Evolutionary conservation across 306 rosid genomes (phyloP).

Genomic region (Senna tora): DNA sequence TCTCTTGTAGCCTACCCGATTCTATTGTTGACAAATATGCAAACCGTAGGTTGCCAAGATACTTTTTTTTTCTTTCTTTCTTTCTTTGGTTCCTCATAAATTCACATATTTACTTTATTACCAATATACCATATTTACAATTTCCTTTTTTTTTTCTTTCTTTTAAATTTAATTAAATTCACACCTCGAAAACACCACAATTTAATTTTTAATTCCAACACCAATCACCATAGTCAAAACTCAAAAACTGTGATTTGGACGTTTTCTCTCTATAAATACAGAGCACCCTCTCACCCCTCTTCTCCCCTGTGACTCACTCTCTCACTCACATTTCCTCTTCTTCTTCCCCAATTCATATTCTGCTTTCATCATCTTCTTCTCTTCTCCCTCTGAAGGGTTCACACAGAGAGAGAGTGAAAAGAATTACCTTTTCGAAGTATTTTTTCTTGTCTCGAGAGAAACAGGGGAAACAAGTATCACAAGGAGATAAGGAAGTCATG

Average conservation of each 20-base stretch:
- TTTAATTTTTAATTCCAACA: background rate
- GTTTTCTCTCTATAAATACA: conserved; percentile 18
- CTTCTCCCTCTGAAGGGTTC: background rate
- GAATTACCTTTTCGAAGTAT: background rate
- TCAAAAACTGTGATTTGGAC: no score
- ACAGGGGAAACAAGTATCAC: background rate
- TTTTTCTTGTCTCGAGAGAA: background rate
- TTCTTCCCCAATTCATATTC: no score
- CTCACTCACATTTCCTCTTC: background rate
- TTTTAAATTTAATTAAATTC: background rate
- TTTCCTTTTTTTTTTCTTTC: no score
- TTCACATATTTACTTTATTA: background rate
- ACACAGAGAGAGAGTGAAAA: background rate
- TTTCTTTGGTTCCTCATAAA: background rate
- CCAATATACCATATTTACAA: no score
- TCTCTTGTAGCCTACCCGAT: background rate
- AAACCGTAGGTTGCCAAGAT: background rate
- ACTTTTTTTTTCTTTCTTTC: no score
- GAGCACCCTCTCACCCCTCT: background rate
- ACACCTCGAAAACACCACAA: background rate
- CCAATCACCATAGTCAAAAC: background rate
- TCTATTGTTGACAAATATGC: background rate
- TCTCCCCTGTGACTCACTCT: background rate
- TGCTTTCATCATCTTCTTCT: background rate
- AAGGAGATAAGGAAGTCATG: conserved; percentile 13